phyloP scores from a whole-genome alignment of 2,329 filamentous ascomycete species.

The Rutstroemia sp. region DNA sequence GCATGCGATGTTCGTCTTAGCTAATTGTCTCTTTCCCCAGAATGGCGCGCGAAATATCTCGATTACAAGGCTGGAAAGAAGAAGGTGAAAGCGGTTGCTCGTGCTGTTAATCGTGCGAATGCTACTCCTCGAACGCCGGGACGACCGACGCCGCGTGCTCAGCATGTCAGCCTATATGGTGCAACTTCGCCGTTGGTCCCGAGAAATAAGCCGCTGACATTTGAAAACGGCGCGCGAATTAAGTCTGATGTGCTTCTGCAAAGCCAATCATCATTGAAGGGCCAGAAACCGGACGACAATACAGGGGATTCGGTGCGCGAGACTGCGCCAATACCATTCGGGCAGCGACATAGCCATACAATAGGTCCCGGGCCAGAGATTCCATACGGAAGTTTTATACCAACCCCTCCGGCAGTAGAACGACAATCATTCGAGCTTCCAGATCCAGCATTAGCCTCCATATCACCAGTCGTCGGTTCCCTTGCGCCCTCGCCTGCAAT shows the following conservation, averaged over 20 bases:
- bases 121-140: slow-evolving; percentile 37
- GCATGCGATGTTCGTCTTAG: not conserved
- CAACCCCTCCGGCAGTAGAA: slow-evolving; percentile 38
- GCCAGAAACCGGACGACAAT: not conserved
- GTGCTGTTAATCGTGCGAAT: slow-evolving; percentile 59
- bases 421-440: slow-evolving; percentile 47
- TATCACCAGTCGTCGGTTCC: slow-evolving; percentile 5
- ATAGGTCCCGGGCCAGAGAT: not conserved
- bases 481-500: not conserved
- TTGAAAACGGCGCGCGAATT: not conserved
- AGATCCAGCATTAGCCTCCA: slow-evolving; percentile 41
- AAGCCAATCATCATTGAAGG: slow-evolving; percentile 5
- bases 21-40: slow-evolving; percentile 31
- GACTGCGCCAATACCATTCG: not conserved
- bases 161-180: slow-evolving; percentile 19
- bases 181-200: slow-evolving; percentile 16
- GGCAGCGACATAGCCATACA: not conserved
- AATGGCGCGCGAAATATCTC: slow-evolving; percentile 92
- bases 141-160: slow-evolving; percentile 9
- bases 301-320: not conserved
- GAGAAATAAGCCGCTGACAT: not conserved
- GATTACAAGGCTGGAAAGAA: slow-evolving; percentile 97
- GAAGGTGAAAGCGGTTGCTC: slow-evolving; percentile 73
- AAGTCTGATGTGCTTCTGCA: slow-evolving; percentile 1
- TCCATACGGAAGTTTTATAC: slow-evolving; percentile 56